A percentile compares a stretch with the other conserved stretches of the same genome.
Evolutionary conservation across 108 stramenopile species (phyloP).

Genomic region (Poteriospumella lacustris): DNA sequence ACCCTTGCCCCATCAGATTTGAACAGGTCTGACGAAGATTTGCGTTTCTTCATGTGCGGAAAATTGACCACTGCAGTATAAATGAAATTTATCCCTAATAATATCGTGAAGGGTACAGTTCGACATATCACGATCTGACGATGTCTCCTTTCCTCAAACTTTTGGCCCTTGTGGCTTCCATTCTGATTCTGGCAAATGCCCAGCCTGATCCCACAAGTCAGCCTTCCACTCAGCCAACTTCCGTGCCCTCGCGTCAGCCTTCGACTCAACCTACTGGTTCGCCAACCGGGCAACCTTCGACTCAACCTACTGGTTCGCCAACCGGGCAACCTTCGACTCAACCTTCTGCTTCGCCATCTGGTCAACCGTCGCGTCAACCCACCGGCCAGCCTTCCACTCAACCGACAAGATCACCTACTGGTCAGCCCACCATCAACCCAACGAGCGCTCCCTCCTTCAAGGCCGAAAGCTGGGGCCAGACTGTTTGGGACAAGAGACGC

Average conservation of each 20-base stretch:
- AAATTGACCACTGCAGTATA: too few relatives aligned
- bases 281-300: not conserved
- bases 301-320: not conserved
- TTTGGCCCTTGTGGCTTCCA: too few relatives aligned
- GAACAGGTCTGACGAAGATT: too few relatives aligned
- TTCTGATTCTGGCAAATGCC: too few relatives aligned
- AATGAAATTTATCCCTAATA: too few relatives aligned
- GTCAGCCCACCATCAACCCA: constrained; percentile 6
- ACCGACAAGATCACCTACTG: not conserved
- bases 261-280: not conserved
- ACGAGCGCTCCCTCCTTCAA: constrained; percentile 15
- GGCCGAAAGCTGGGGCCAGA: constrained; percentile 20
- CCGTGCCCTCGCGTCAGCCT: not conserved
- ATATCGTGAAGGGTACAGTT: too few relatives aligned
- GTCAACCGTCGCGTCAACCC: not conserved
- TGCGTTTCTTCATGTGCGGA: too few relatives aligned
- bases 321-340: not conserved
- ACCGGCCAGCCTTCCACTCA: constrained; percentile 2
- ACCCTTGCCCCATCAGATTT: too few relatives aligned
- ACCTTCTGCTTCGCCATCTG: not conserved
- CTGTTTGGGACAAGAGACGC: constrained; percentile 20
- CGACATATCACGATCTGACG: too few relatives aligned
- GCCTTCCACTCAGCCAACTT: not conserved
- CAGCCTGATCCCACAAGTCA: not conserved
- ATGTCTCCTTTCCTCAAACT: too few relatives aligned